Evolutionary conservation across 2,329 filamentous ascomycete species (phyloP), one percentile per base, ranked within the genome.

Genomic region (Scedosporium dehoogii): DNA sequence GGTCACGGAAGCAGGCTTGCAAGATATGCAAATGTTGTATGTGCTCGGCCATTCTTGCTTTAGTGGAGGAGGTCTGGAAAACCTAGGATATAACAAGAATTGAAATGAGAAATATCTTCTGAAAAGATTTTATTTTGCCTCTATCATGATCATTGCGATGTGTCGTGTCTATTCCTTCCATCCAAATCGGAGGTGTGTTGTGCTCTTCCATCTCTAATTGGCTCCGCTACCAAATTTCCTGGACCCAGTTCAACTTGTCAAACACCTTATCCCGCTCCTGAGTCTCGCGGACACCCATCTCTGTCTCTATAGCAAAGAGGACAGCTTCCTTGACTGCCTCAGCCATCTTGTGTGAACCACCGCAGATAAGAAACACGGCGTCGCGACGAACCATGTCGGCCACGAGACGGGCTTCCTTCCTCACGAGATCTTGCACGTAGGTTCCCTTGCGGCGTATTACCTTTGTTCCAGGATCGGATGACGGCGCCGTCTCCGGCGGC

Each of bases 301-400:
- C 74, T 7, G 73, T 68, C 2, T 79, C 73, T 65, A 81, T 77
- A 0, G 75, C 78, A 56, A 83, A 80, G 51, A 77, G 74, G 10
- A 86, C 73, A 1, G 82, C 82, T 16, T 70, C 71, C 61, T 80
- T 79, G 51, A 84, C 83, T 2, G 81, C 78, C 56, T 78, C 74
- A 0, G 83, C 82, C 83, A 86, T 86, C 68, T 78, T 80, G 1
- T 81, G 80, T 33, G 81, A 79, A 61, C 81, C 84, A 6, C 83
- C 83, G 60, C 83, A 85, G 4, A 86, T 72, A 61, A 75, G 76
- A 55, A 86, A 78, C 12, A 81, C 77, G 38, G 80, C 78, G 3
- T 73, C 67, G 23, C 70, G 67, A 0, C 69, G 62, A 38, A 84
- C 73, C 18, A 78, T 63, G 3, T 67, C 61, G 60, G 72, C 76